Base-by-base conservation (phyloP, 257 asterid genomes). In the Capsicum rhomboideum region DNA sequence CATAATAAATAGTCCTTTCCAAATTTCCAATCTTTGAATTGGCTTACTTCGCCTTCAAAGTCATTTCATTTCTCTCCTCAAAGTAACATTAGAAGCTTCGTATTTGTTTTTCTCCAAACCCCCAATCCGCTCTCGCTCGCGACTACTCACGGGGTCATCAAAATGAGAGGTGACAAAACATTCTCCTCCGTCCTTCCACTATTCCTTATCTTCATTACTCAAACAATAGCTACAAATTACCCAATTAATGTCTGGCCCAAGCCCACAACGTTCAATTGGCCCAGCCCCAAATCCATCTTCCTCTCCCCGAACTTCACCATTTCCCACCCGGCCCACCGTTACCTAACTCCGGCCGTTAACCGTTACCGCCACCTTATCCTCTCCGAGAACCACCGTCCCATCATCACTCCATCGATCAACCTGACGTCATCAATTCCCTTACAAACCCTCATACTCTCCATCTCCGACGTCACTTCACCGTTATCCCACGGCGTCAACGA, bases 221-320 rank as follows among this genome's bases (percentile, higher is more conserved):
- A 79, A 86, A 85, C 89, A 90, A 85, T 94, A 87, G 93, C 97
- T 89, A 89, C 83, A 26, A 74, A 78, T 78, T 91, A 82, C 82
- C 96, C 98, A 6, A 85, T 95, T 92, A 88, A 92, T 83, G 91
- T 97, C 37, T 97, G 98, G 99, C 98, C 99, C 69, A 93, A 88
- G 85, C 99, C 99, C 92, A 92, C 92, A 46, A 83, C 74, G 10
- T 87, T 93, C 91, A 80, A 44, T 3, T 97, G 98, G 99, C 85
- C 96, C 84, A 82, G 75, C 54, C 98, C 97, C 52, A 93, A 88
- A 82, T 86, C 92, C 2, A 89, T 88, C 74, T 52, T 53, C 3
- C 90, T 97, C 88, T 92, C 98, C 61, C 87, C 92, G 12, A 66
- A 80, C 68, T 96, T 94, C 90, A 89, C 86, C 69, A 89, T 96